A percentile compares a stretch with the other conserved stretches of the same genome.
Conservation (phyloP, 2,329 filamentous ascomycete genomes). For the Erysiphe pulchra region DNA sequence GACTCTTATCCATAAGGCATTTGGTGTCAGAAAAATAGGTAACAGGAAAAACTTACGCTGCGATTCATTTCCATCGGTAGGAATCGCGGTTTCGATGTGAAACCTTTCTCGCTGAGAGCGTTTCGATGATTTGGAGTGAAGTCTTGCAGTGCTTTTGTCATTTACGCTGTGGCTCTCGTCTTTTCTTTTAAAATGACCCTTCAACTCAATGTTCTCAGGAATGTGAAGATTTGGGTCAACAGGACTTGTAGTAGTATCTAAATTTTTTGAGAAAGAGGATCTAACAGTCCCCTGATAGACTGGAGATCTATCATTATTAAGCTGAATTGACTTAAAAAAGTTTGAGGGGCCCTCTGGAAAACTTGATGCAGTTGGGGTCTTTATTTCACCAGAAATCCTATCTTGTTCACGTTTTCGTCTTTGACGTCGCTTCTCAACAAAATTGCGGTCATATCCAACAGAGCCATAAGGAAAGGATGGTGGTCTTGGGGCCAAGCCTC, state of each 20-base stretch:
- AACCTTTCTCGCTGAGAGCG: not conserved
- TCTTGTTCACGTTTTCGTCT: constrained; percentile 19
- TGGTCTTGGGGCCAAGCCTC: constrained; percentile 29
- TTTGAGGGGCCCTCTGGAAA: constrained; percentile 33
- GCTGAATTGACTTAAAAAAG: constrained; percentile 30
- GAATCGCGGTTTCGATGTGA: not conserved
- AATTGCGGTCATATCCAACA: constrained; percentile 15
- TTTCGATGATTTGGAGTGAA: not conserved
- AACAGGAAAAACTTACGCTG: not conserved
- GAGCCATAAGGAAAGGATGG: constrained; percentile 26
- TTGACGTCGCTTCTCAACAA: constrained; percentile 18
- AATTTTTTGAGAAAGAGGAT: not conserved
- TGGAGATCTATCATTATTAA: constrained; percentile 16
- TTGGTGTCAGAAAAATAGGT: not conserved
- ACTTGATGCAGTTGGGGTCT: constrained; percentile 16
- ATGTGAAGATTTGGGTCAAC: not conserved
- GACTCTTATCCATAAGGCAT: not conserved
- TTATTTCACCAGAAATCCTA: constrained; percentile 13
- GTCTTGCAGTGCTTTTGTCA: not conserved
- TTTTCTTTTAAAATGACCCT: not conserved
- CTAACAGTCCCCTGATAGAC: not conserved
- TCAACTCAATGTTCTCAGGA: not conserved
- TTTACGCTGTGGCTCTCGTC: not conserved
- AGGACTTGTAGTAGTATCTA: not conserved
- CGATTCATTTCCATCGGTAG: not conserved